Evolutionary conservation across 2,329 filamentous ascomycete species (phyloP), one percentile per base, ranked within the genome.

Genomic region (Pseudogymnoascus sp.): DNA sequence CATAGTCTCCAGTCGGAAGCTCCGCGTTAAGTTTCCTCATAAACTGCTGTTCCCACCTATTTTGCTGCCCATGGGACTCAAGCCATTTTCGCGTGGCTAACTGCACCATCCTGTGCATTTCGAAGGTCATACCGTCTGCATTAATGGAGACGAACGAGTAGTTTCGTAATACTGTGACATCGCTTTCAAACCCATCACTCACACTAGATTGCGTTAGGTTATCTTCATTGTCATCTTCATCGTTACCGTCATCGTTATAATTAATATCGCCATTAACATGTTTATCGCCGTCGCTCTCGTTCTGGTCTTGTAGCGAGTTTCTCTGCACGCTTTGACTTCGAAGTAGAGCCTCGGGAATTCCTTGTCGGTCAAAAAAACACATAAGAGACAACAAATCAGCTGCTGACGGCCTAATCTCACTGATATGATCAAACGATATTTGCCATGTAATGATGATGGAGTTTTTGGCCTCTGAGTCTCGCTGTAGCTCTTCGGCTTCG

Each of bases 281-380:
- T 7, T 7, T 31, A 7, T 1, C 29, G 38, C 40, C 46, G 37
- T 31, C n/a, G n/a, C n/a, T 63, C 40, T 56, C 31, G 26, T 38
- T 53, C 53, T 63, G n/a, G 56, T 35, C 63, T 64, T 63, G 60
- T n/a, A 33, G 23, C 21, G 37, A 65, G 40, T 33, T 62, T 11
- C 10, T 33, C 35, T 60, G 61, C 35, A 65, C 59, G 40, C 7
- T 31, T 66, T 26, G 64, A 66, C 21, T 62, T 59, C 46, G 65
- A 42, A 79, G 62, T 17, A 76, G 63, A 13, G 38, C 65, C 29
- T 74, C 71, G 0, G 75, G 75, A 23, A 81, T 79, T 7, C 72
- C 75, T 65, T 79, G 74, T 21, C 70, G 70, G 60, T 81, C 73
- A 65, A 78, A 81, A 64, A 78, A 76, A 70, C 78, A 79, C 75